Evolutionary conservation across 2,329 filamentous ascomycete species (phyloP), one percentile per base, ranked within the genome.

Genomic region (Mollisia scopiformis): DNA sequence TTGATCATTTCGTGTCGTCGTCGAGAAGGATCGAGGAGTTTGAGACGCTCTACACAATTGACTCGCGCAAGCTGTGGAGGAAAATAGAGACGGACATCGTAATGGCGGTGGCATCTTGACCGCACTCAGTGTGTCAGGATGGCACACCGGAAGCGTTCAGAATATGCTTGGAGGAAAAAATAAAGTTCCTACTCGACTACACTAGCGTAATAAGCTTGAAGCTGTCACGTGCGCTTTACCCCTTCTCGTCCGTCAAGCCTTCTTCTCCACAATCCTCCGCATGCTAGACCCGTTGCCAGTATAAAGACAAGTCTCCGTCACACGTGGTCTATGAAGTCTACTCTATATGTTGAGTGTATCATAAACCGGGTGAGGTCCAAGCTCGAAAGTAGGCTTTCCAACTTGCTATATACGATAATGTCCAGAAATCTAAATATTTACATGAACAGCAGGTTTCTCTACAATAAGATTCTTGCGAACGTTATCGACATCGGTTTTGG

Each of bases 401-500:
- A n/a, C n/a, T n/a, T n/a, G n/a, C n/a, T n/a, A n/a, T n/a, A n/a
- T n/a, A n/a, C n/a, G n/a, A n/a, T 23, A n/a, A 6, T 19, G n/a
- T n/a, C n/a, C n/a, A n/a, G n/a, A n/a, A n/a, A n/a, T n/a, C n/a
- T n/a, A 51, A 6, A 25, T 8, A 41, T 62, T 62, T 39, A 56
- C 21, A 53, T 68, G 62, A 16, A 66, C 28, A 19, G 69, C 57
- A 28, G 64, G 59, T 14, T 63, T 62, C 41, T 70, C 62, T 23
- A 72, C 75, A 3, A 79, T 72, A 62, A 88, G 68, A 69, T 84
- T 86, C 53, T 72, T 76, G 55, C 77, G 79, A 52, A 90, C 73
- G 61, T 71, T 76, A 62, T 78, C 78, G 57, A 92, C 78, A 62
- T 85, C 82, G 6, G 78, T 80, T 33, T 80, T 78, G 1, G 78